These are phyloP conservation scores for Fremontodendron californicum DNA, from an alignment of 345 rosid species.

Conservation along the genomic window DNA sequence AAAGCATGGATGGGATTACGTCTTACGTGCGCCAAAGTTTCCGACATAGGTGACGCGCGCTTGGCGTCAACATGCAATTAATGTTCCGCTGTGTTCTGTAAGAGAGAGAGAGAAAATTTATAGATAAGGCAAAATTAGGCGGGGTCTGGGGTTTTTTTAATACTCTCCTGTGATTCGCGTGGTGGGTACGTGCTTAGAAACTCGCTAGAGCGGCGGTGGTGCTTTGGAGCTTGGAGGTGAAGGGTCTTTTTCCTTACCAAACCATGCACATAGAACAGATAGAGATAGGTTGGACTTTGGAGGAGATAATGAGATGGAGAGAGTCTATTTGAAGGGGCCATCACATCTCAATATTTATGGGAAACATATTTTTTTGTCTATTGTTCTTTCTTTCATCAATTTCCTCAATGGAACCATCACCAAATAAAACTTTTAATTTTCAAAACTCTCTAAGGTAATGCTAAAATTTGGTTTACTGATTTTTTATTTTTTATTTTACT, in stretches of 20 bases:
- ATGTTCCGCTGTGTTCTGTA: constrained; percentile 4
- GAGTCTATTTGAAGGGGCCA: not conserved
- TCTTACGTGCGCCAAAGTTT: constrained; percentile 23
- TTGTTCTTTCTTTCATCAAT: not conserved
- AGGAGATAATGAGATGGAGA: too few species aligned
- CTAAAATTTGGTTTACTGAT: too few species aligned
- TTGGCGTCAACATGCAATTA: constrained; percentile 31
- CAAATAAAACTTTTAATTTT: too few species aligned
- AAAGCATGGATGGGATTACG: constrained; percentile 23
- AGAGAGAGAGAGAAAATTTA: not conserved
- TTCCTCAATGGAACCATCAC: too few species aligned
- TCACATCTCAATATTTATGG: not conserved
- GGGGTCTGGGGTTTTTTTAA: not conserved
- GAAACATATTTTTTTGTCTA: not conserved
- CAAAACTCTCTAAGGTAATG: too few species aligned
- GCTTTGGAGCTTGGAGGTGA: not conserved
- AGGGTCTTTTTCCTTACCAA: constrained; percentile 13
- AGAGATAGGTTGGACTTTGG: not conserved
- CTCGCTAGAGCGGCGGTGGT: not conserved
- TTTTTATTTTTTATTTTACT: too few species aligned
- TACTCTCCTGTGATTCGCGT: not conserved
- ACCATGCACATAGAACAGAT: not conserved
- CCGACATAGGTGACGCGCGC: constrained; percentile 40
- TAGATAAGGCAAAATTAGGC: not conserved
- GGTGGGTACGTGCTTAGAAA: not conserved